Base-by-base conservation (phyloP, 2,329 filamentous ascomycete species). In the Stromatinia cepivora region DNA sequence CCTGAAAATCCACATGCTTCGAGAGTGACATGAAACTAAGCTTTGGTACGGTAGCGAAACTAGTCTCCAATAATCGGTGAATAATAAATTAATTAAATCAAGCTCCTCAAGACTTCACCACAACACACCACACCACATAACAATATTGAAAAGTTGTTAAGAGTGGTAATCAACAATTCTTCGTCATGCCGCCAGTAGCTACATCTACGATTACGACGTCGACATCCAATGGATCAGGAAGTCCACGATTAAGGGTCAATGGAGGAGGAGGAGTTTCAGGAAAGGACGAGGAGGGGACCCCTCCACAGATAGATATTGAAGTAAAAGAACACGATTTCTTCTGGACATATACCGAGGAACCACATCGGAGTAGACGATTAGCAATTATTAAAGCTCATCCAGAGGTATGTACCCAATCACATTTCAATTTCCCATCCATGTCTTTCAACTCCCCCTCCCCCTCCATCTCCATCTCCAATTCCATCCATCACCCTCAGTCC, bases 331-430 rank as follows among this genome's bases (percentile, higher is more conserved):
- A 79, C 73, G 76, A 79, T 79, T 98, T 98, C 85, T 97, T 97
- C 83, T 98, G 96, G 95, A 97, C 95, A 53, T 98, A 99, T 79
- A 97, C 95, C 13, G 95, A 99, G 80, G 95, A 99, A 82, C 95
- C 95, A 72, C 95, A 99, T 81, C 88, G 93, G 75, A 95, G 94
- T 45, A 86, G 95, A 75, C 88, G 95, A 69, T 88, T 94, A 76
- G 93, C 93, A 72, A 99, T 99, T 77, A 98, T 99, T 82, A 98
- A 97, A 83, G 94, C 94, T 68, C 94, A 99, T 79, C 95, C 95
- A 59, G 94, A 99, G 86, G 93, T 94, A 82, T 28, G 79, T 45
- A n/a, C 73, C 50, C 42, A 53, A 28, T 39, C 25, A 36, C 28
- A 42, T 53, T 39, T 20, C 25, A 8, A 31, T 45, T 66, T 20